Evolutionary conservation across 1,284 basidiomycete species (phyloP).

Genomic region (Austropuccinia psidii): DNA sequence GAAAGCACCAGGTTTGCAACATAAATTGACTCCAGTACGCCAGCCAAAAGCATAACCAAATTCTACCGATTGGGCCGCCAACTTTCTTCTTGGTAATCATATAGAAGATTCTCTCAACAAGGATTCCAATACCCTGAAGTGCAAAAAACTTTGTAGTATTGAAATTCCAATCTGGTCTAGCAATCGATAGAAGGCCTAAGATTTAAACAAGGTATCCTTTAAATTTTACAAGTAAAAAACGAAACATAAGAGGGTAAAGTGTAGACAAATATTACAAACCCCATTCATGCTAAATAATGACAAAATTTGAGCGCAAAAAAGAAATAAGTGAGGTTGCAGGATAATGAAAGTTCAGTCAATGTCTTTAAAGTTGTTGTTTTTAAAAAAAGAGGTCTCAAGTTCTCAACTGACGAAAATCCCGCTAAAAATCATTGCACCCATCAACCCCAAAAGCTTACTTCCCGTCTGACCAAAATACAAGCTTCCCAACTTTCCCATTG

Average conservation of each 20-base stretch:
- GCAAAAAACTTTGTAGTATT: slow-evolving; percentile 12
- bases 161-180: slow-evolving; percentile 2
- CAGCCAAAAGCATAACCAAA: not conserved
- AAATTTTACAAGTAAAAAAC: not conserved
- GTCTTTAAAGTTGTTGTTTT: no score
- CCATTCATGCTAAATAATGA: slow-evolving; percentile 27
- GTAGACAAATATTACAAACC: not conserved
- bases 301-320: no score
- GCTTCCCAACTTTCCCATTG: not conserved
- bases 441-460: not conserved
- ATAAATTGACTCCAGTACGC: slow-evolving; percentile 2
- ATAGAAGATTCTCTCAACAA: not conserved
- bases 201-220: not conserved
- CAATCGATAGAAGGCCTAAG: not conserved
- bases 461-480: not conserved
- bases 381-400: not conserved
- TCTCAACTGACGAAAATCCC: slow-evolving; percentile 6
- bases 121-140: not conserved
- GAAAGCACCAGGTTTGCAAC: not conserved
- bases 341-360: no score
- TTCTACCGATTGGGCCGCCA: not conserved
- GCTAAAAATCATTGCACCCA: slow-evolving; percentile 19
- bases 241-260: not conserved
- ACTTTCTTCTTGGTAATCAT: not conserved
- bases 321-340: no score